phyloP scores from a whole-genome alignment of 2,329 filamentous ascomycete species.

The Lachnellula hyalina region DNA sequence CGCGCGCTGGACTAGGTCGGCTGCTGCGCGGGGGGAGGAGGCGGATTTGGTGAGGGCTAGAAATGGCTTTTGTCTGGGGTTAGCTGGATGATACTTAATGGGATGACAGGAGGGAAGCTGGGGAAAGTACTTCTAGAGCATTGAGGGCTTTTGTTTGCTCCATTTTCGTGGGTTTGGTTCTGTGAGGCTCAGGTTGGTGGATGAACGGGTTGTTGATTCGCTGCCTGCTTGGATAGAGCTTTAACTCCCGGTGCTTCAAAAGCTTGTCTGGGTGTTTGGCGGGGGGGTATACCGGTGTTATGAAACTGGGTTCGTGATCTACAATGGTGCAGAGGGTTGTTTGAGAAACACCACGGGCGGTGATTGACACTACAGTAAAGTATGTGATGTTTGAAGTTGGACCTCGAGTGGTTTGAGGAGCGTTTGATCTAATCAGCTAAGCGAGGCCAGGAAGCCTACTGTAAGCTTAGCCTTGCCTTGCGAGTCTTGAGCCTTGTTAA shows the following conservation, averaged over 20 bases:
- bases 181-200: neutral
- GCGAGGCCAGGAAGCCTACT: neutral
- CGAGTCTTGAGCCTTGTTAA: too few species aligned
- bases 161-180: constrained; percentile 42
- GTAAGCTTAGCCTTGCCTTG: neutral
- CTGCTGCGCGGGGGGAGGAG: constrained; percentile 74
- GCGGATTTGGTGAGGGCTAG: constrained; percentile 82
- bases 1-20: constrained; percentile 80
- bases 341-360: neutral
- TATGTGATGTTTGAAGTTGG: neutral
- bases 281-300: neutral
- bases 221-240: neutral
- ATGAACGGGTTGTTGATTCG: neutral
- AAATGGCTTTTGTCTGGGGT: constrained; percentile 61
- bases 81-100: neutral
- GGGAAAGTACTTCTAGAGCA: constrained; percentile 50
- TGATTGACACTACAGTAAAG: neutral
- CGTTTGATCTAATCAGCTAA: neutral
- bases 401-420: neutral
- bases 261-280: neutral
- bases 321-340: neutral
- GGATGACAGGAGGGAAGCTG: neutral
- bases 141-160: constrained; percentile 66
- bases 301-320: neutral
- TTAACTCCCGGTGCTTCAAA: neutral